phyloP scores from a whole-genome alignment of 495 filamentous ascomycete species.

The Penicillium bialowiezense region DNA sequence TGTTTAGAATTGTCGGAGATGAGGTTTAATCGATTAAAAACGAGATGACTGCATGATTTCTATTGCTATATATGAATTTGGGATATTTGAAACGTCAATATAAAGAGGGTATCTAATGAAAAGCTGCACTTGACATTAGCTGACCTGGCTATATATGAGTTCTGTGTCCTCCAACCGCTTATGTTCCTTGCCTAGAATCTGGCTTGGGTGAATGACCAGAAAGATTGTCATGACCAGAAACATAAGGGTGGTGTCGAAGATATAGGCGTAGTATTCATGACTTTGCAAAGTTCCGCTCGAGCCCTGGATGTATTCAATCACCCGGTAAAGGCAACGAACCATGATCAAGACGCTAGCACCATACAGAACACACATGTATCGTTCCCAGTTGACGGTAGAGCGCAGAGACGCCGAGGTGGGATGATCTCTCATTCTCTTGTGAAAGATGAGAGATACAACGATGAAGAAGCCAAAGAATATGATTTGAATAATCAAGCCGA shows the following conservation, averaged over 20 bases:
- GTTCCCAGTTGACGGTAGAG: conserved; percentile 40
- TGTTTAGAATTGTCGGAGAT: too few species aligned
- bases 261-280: conserved; percentile 58
- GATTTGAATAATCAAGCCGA: conserved; percentile 40
- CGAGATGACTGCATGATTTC: too few species aligned
- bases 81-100: too few species aligned
- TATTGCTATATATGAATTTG: too few species aligned
- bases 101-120: too few species aligned
- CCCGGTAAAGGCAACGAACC: conserved; percentile 58
- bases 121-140: too few species aligned
- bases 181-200: not conserved
- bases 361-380: conserved; percentile 47
- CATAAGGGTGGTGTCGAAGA: conserved; percentile 63
- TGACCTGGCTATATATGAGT: too few species aligned
- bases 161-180: too few species aligned
- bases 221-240: conserved; percentile 49
- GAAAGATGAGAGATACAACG: conserved; percentile 29
- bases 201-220: conserved; percentile 25
- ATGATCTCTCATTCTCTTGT: conserved; percentile 26
- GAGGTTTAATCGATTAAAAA: too few species aligned
- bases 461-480: conserved; percentile 43
- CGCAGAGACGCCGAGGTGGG: conserved; percentile 18
- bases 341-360: conserved; percentile 51
- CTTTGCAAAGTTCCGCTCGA: conserved; percentile 45
- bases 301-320: conserved; percentile 61